A percentile compares a stretch with the other conserved stretches of the same genome.
These are phyloP conservation scores for Linderina pennispora DNA, from an alignment of 192 early-diverging fungal genomes.

Conservation along the genomic window DNA sequence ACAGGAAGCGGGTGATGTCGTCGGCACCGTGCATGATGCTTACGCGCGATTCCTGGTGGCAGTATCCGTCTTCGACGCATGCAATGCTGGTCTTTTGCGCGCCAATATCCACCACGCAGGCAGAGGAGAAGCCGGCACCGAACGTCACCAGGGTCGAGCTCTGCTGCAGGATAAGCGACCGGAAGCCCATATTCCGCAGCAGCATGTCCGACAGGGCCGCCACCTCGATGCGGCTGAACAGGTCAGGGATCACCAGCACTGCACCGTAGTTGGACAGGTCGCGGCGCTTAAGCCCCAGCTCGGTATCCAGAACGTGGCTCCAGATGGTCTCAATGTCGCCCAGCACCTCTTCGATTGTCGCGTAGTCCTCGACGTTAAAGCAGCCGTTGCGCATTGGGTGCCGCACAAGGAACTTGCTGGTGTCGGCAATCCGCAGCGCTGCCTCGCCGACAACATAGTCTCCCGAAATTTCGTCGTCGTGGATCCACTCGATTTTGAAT, in stretches of 20 bases:
- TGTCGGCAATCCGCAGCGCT: conserved; percentile 24
- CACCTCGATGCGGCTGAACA: conserved; percentile 60
- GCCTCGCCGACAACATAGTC: conserved; percentile 42
- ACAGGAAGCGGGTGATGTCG: conserved; percentile 75
- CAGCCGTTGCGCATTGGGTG: conserved; percentile 78
- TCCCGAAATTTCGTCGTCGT: conserved; percentile 30
- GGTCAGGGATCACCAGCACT: conserved; percentile 76
- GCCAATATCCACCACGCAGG: conserved; percentile 88
- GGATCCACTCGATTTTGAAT: conserved; percentile 82
- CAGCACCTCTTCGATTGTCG: conserved; percentile 55
- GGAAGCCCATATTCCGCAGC: conserved; percentile 70
- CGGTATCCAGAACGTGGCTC: conserved; percentile 60
- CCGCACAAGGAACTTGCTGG: conserved; percentile 41
- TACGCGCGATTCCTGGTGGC: conserved; percentile 62
- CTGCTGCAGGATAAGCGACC: conserved; percentile 69
- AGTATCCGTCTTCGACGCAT: conserved; percentile 83
- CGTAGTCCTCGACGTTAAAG: conserved; percentile 72
- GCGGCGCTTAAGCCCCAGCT: conserved; percentile 57
- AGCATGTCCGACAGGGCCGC: conserved; percentile 59
- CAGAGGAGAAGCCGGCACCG: conserved; percentile 80
- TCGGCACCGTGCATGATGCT: conserved; percentile 74
- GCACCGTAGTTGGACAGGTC: conserved; percentile 60
- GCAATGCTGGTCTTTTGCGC: conserved; percentile 80
- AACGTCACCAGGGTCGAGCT: conserved; percentile 77
- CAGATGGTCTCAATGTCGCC: conserved; percentile 78